Evolutionary conservation across 225 moss, liverwort and hornwort species (phyloP).

Genomic region (Sphagnum contortum): DNA sequence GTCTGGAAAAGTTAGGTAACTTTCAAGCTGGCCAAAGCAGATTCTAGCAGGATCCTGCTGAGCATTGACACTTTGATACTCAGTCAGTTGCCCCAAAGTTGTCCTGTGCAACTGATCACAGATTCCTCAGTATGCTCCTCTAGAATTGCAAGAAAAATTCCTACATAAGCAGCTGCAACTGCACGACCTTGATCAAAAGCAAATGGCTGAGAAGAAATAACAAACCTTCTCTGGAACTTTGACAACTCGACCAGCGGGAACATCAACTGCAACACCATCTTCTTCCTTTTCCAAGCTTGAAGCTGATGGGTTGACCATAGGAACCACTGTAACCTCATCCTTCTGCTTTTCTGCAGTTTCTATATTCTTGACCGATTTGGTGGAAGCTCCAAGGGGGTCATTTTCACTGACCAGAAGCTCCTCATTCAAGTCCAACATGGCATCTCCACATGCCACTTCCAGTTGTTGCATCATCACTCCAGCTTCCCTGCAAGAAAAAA

Average conservation of each 20-base stretch:
- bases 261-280: slow-evolving; percentile 11
- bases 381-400: slow-evolving; percentile 26
- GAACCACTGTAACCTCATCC: neutral
- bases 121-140: too few species aligned
- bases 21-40: neutral
- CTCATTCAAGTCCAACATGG: slow-evolving; percentile 65
- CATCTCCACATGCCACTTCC: slow-evolving; percentile 67
- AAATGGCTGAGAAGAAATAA: neutral
- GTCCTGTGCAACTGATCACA: too few species aligned
- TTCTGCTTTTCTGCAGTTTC: too few species aligned
- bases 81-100: too few species aligned
- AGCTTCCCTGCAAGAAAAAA: slow-evolving; percentile 30
- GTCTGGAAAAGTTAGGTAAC: too few species aligned
- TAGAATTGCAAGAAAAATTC: too few species aligned
- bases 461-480: slow-evolving; percentile 62
- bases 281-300: slow-evolving; percentile 15
- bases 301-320: slow-evolving; percentile 9
- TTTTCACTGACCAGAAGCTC: slow-evolving; percentile 66
- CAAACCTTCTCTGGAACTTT: slow-evolving; percentile 54
- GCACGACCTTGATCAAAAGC: too few species aligned
- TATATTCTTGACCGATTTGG: too few species aligned
- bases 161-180: too few species aligned
- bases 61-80: too few species aligned
- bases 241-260: slow-evolving; percentile 19
- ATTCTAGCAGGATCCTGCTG: neutral